Percentiles rank a stretch among this genome's conserved stretches.
Conservation (phyloP, 441 rosid species). For the Populus hybrid region DNA sequence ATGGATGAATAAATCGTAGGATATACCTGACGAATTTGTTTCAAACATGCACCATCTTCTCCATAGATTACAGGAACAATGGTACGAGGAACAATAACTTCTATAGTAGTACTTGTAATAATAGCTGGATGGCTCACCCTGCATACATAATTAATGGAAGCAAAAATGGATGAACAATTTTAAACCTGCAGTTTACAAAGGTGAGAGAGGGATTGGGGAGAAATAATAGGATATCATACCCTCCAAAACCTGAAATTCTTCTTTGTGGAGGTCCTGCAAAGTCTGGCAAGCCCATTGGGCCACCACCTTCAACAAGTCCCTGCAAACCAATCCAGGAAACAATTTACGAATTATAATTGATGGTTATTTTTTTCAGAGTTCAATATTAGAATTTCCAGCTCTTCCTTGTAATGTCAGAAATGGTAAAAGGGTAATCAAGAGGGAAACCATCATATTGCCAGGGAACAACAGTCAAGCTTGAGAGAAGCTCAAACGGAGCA, state of each 20-base stretch:
- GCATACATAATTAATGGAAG: constrained; percentile 3
- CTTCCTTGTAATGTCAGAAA: background rate
- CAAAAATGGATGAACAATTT: background rate
- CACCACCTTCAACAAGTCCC: constrained; percentile 45
- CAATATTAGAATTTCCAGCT: background rate
- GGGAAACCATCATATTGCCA: background rate
- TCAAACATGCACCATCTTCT: constrained; percentile 75
- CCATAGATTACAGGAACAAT: constrained; percentile 62
- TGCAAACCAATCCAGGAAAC: constrained; percentile 27
- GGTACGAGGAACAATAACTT: constrained; percentile 74
- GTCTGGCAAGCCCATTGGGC: constrained; percentile 48
- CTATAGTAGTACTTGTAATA: constrained; percentile 67
- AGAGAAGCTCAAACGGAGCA: background rate
- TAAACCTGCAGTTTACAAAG: constrained; percentile 1
- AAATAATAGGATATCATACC: constrained; percentile 30
- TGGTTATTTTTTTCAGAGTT: background rate
- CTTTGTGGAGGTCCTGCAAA: constrained; percentile 53
- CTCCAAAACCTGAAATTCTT: constrained; percentile 54
- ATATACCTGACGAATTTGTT: constrained; percentile 66
- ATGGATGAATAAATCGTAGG: background rate
- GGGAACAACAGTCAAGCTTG: background rate
- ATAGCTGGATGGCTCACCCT: constrained; percentile 58
- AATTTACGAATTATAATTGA: background rate
- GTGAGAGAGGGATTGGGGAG: constrained; percentile 2
- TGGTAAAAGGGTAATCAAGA: background rate